phyloP scores from a whole-genome alignment of 2,329 filamentous ascomycete genomes.

The Parafenestella ontariensis region DNA sequence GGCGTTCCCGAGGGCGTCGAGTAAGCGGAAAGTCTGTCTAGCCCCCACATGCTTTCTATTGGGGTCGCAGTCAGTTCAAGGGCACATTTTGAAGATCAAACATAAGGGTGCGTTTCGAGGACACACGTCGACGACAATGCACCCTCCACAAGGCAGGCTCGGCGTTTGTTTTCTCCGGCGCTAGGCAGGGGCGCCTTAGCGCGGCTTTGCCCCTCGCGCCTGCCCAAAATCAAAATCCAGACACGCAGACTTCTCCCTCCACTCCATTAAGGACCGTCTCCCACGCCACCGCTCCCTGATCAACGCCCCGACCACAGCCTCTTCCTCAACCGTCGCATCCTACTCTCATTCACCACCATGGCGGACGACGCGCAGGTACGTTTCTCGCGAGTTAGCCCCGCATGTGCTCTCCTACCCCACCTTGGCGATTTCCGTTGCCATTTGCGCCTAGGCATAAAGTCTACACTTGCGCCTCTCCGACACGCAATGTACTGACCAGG shows the following conservation, averaged over 20 bases:
- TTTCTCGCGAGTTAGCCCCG: constrained; percentile 26
- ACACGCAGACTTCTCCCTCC: constrained; percentile 42
- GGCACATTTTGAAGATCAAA: constrained; percentile 1
- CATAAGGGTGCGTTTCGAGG: neutral
- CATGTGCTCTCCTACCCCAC: constrained; percentile 47
- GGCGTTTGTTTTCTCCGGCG: constrained; percentile 30
- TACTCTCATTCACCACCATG: constrained; percentile 62
- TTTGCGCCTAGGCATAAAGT: constrained; percentile 37
- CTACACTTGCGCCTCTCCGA: constrained; percentile 3
- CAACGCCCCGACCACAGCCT: constrained; percentile 35
- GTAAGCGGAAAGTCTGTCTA: constrained; percentile 82
- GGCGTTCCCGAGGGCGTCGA: constrained; percentile 69
- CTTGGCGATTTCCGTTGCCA: constrained; percentile 42
- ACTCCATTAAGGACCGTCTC: constrained; percentile 32
- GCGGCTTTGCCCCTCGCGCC: constrained; percentile 34
- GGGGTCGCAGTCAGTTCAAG: neutral
- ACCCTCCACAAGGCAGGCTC: constrained; percentile 4
- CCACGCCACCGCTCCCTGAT: constrained; percentile 38
- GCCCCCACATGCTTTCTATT: constrained; percentile 71
- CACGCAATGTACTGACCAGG: constrained; percentile 24
- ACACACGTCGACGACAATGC: constrained; percentile 3
- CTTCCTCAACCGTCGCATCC: constrained; percentile 43
- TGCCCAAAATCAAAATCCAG: constrained; percentile 44
- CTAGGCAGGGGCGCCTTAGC: constrained; percentile 35
- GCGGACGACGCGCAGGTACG: constrained; percentile 72